Percentiles rank a stretch among this genome's conserved stretches.
Conservation (phyloP, 805 yeast genomes). For the Lipomyces yamadae region DNA sequence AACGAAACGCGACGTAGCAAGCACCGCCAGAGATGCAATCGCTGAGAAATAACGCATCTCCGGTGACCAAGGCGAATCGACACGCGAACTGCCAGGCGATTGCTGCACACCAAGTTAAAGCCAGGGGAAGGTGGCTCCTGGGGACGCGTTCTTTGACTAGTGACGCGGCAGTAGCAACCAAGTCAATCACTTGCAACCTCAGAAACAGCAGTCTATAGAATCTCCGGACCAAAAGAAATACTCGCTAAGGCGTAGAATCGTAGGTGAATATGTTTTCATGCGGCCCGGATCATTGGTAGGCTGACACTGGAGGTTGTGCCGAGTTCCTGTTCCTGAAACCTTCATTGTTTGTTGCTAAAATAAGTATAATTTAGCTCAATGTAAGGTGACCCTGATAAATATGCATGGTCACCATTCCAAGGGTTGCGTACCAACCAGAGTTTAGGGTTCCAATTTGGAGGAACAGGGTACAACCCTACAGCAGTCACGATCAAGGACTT, state of each 20-base stretch:
- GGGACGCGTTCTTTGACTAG: too few relatives aligned
- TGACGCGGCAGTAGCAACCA: too few relatives aligned
- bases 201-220: too few relatives aligned
- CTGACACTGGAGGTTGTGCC: too few relatives aligned
- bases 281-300: too few relatives aligned
- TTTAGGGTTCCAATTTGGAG: neutral
- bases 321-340: neutral
- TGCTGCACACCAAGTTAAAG: too few relatives aligned
- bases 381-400: too few relatives aligned
- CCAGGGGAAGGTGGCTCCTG: too few relatives aligned
- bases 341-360: neutral
- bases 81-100: neutral
- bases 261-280: too few relatives aligned
- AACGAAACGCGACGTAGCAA: slow-evolving; percentile 10
- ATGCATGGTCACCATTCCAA: neutral
- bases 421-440: neutral
- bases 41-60: neutral
- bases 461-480: neutral
- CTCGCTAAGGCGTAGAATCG: too few relatives aligned
- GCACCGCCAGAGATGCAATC: slow-evolving; percentile 2
- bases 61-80: neutral
- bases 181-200: too few relatives aligned
- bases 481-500: neutral
- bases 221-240: too few relatives aligned
- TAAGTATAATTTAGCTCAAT: neutral